Evolutionary conservation across 2,329 filamentous ascomycete species (phyloP).

Genomic region (Grosmannia serpens): DNA sequence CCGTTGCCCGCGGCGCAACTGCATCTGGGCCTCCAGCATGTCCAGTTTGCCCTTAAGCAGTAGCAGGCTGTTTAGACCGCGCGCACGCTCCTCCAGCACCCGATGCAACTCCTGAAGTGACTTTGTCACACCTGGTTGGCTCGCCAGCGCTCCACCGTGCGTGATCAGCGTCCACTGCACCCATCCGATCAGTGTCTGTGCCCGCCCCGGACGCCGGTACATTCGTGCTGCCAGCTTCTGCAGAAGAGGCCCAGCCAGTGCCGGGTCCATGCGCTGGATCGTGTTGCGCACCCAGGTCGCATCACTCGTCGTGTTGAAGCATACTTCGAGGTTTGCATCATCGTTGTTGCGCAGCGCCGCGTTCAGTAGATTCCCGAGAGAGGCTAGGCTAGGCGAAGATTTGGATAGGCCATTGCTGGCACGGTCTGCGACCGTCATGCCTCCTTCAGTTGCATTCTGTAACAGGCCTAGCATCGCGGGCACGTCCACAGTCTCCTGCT

Average conservation of each 20-base stretch:
- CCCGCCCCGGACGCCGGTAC: constrained; percentile 76
- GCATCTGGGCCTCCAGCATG: constrained; percentile 83
- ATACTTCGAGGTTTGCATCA: constrained; percentile 78
- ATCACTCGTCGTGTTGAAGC: constrained; percentile 70
- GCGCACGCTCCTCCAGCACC: constrained; percentile 77
- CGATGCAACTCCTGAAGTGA: constrained; percentile 70
- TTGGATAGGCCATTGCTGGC: constrained; percentile 4
- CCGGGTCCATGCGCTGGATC: constrained; percentile 79
- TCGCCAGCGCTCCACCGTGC: constrained; percentile 81
- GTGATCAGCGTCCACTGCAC: constrained; percentile 89
- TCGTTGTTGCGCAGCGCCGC: constrained; percentile 93
- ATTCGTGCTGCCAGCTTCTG: constrained; percentile 78
- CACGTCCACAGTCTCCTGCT: constrained; percentile 67
- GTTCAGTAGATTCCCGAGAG: constrained; percentile 81
- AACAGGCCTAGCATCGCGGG: constrained; percentile 39
- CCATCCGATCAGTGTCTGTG: constrained; percentile 86
- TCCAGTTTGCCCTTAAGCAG: constrained; percentile 91
- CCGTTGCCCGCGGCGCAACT: constrained; percentile 58
- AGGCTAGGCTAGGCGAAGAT: constrained; percentile 25
- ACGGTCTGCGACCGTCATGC: not conserved
- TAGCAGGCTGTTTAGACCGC: constrained; percentile 69
- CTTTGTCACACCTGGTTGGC: constrained; percentile 71
- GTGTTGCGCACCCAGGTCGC: constrained; percentile 70
- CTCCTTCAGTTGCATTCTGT: constrained; percentile 9
- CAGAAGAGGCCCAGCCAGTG: constrained; percentile 67